phyloP scores from a whole-genome alignment of 108 stramenopile species.

The Cyclotella choctawhatcheeana region DNA sequence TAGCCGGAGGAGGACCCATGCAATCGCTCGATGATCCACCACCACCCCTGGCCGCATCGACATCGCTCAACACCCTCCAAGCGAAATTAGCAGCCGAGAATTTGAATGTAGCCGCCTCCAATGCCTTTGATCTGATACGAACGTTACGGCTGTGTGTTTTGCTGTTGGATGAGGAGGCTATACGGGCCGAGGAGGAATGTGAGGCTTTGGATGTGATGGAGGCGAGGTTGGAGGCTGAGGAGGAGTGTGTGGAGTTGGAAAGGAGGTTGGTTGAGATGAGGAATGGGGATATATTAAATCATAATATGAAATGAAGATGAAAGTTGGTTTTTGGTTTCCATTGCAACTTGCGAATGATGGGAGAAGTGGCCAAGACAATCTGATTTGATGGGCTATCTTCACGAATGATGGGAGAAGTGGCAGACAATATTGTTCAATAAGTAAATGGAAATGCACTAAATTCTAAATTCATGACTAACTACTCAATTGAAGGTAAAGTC shows the following conservation, averaged over 20 bases:
- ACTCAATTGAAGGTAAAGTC: too few species aligned
- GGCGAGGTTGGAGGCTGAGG: constrained; percentile 48
- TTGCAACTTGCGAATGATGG: too few species aligned
- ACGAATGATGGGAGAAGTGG: too few species aligned
- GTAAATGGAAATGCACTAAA: too few species aligned
- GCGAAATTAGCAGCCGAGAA: constrained; percentile 83
- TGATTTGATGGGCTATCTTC: too few species aligned
- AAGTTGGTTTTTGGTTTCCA: too few species aligned
- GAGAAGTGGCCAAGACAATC: too few species aligned
- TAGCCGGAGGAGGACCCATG: constrained; percentile 80
- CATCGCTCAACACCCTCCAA: constrained; percentile 58
- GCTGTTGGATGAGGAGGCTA: constrained; percentile 86
- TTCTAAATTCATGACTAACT: too few species aligned
- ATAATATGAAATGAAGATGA: too few species aligned
- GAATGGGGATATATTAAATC: too few species aligned
- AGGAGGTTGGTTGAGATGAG: constrained; percentile 65
- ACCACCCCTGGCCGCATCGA: constrained; percentile 77
- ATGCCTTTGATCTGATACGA: constrained; percentile 82
- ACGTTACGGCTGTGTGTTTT: constrained; percentile 71
- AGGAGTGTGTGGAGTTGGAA: constrained; percentile 68
- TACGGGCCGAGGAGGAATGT: constrained; percentile 74
- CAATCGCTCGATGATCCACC: constrained; percentile 72
- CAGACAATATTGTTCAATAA: too few species aligned
- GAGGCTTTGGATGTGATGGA: constrained; percentile 63
- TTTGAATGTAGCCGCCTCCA: constrained; percentile 73